A percentile compares a stretch with the other conserved stretches of the same genome.
These are phyloP conservation scores for Rubia peregrina DNA, from an alignment of 305 asterid species.

Conservation along the genomic window DNA sequence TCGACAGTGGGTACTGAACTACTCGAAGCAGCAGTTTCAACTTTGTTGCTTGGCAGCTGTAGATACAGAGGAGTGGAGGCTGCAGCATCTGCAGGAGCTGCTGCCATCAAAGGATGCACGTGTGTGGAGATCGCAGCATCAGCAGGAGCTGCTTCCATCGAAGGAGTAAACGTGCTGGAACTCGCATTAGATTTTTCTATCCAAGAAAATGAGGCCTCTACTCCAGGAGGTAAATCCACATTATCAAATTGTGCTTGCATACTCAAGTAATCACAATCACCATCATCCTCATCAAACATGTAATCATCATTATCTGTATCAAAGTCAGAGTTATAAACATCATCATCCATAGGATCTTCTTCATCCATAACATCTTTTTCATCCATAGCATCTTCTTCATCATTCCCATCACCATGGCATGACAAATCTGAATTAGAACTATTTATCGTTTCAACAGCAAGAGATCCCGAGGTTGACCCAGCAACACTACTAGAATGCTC, in stretches of 20 bases:
- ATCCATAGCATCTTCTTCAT: conserved; percentile 19
- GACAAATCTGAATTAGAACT: conserved; percentile 33
- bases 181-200: conserved; percentile 23
- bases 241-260: conserved; percentile 60
- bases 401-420: conserved; percentile 32
- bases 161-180: conserved; percentile 18
- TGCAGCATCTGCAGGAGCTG: conserved; percentile 16
- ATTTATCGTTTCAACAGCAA: conserved; percentile 22
- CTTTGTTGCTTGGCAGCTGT: conserved; percentile 7
- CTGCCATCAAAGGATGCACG: neutral
- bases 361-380: conserved; percentile 10
- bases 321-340: neutral
- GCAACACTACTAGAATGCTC: conserved; percentile 20
- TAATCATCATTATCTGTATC: conserved; percentile 21
- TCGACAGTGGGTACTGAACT: conserved; percentile 24
- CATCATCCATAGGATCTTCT: conserved; percentile 18
- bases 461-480: conserved; percentile 31
- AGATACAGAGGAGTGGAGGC: conserved; percentile 15
- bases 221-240: conserved; percentile 61
- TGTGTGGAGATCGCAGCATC: conserved; percentile 18
- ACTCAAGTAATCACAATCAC: conserved; percentile 27
- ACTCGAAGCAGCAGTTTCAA: conserved; percentile 28
- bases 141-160: conserved; percentile 6
- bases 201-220: conserved; percentile 54
- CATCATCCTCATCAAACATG: conserved; percentile 18